Conservation (phyloP, 1,284 basidiomycete genomes). For the Pseudozyma flocculosa region DNA sequence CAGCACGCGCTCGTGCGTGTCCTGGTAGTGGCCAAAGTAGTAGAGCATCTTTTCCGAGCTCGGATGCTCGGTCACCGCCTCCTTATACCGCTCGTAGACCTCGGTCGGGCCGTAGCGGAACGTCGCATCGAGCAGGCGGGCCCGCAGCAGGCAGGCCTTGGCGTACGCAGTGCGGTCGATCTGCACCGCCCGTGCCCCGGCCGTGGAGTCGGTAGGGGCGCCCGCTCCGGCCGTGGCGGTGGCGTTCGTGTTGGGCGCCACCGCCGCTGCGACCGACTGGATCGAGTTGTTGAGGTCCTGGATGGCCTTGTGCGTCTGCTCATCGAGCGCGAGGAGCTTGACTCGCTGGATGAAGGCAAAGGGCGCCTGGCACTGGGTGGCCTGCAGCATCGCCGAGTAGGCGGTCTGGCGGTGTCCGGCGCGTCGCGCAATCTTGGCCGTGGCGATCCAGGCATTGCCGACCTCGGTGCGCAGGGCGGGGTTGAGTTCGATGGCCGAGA, state of each 20-base stretch:
- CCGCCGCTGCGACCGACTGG: constrained; percentile 41
- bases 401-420: constrained; percentile 94
- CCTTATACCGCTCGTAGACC: constrained; percentile 61
- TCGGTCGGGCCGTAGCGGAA: constrained; percentile 73
- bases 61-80: constrained; percentile 61
- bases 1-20: constrained; percentile 61
- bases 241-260: constrained; percentile 13
- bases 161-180: constrained; percentile 18
- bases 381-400: constrained; percentile 92
- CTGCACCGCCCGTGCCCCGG: constrained; percentile 2
- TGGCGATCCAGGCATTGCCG: constrained; percentile 72
- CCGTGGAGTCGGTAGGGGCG: neutral
- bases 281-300: constrained; percentile 84
- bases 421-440: constrained; percentile 91
- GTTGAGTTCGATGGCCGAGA: constrained; percentile 67
- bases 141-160: constrained; percentile 81
- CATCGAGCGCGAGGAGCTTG: constrained; percentile 77
- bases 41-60: constrained; percentile 62
- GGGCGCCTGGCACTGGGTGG: constrained; percentile 71
- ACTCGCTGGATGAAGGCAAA: constrained; percentile 90
- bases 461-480: constrained; percentile 59
- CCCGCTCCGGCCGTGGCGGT: constrained; percentile 5
- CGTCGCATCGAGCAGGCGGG: constrained; percentile 89
- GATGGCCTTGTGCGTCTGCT: constrained; percentile 81
- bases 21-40: constrained; percentile 39